Evolutionary conservation across 768 basidiomycete genomes (phyloP).

Genomic region (Chlorophyllum brunneum): DNA sequence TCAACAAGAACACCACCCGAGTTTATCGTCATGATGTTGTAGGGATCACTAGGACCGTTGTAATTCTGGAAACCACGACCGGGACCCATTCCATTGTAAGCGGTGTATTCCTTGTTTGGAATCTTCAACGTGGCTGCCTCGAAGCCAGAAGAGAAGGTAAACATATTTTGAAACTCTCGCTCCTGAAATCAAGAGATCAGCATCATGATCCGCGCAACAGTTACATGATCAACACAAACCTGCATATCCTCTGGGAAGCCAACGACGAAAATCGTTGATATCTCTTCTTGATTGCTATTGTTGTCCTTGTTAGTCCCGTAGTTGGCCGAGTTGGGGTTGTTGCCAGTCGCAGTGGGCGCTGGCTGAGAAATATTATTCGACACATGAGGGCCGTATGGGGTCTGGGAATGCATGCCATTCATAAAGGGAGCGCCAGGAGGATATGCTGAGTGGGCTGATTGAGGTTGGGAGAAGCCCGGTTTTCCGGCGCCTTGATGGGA

Average conservation of each 20-base stretch:
- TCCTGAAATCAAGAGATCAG: slow-evolving; percentile 51
- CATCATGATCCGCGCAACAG: slow-evolving; percentile 13
- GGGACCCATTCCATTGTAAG: slow-evolving; percentile 37
- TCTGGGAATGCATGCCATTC: slow-evolving; percentile 54
- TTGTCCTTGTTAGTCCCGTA: slow-evolving; percentile 23
- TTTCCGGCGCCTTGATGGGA: slow-evolving; percentile 22
- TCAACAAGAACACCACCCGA: slow-evolving; percentile 84
- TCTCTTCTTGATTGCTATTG: slow-evolving; percentile 65
- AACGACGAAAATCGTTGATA: slow-evolving; percentile 96
- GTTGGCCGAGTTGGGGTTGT: slow-evolving; percentile 23
- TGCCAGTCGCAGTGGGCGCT: slow-evolving; percentile 20
- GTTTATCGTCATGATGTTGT: slow-evolving; percentile 79
- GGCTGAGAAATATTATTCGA: slow-evolving; percentile 30
- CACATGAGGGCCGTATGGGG: slow-evolving; percentile 71
- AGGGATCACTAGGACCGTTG: slow-evolving; percentile 69
- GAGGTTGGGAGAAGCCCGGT: slow-evolving; percentile 21
- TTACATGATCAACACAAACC: slow-evolving; percentile 43
- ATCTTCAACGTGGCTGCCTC: slow-evolving; percentile 98
- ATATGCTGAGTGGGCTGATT: slow-evolving; percentile 27
- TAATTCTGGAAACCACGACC: slow-evolving; percentile 27
- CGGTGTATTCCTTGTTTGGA: slow-evolving; percentile 85
- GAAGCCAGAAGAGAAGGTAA: slow-evolving; percentile 92
- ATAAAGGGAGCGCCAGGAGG: slow-evolving; percentile 22
- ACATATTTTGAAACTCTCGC: slow-evolving; percentile 99
- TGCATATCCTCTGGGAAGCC: slow-evolving; percentile 99